These are phyloP conservation scores for Debaryomyces subglobosus DNA, from an alignment of 1,139 yeast species.

Conservation along the genomic window DNA sequence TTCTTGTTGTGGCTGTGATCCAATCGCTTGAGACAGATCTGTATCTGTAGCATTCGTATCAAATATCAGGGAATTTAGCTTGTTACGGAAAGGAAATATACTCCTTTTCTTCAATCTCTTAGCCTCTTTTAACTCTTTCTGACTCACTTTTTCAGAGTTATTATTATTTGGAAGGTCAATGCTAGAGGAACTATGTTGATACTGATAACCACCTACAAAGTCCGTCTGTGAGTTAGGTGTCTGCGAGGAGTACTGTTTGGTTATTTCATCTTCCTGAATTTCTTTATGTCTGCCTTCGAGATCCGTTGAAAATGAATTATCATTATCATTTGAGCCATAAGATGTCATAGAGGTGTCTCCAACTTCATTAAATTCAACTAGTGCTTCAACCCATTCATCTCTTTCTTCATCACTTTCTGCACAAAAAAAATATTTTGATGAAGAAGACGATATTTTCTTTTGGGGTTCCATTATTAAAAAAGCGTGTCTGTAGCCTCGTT, in stretches of 20 bases:
- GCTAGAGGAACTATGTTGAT: slow-evolving; percentile 5
- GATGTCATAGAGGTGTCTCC: slow-evolving; percentile 15
- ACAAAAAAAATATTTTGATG: slow-evolving; percentile 70
- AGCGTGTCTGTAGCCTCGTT: slow-evolving; percentile 76
- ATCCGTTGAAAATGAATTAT: slow-evolving; percentile 1
- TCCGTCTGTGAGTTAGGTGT: not conserved
- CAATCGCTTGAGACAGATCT: slow-evolving; percentile 5
- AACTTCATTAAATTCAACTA: slow-evolving; percentile 47
- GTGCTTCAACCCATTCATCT: slow-evolving; percentile 71
- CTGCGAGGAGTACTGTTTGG: not conserved
- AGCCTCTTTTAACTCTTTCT: slow-evolving; percentile 30
- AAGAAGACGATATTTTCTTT: slow-evolving; percentile 52
- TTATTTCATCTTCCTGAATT: not conserved
- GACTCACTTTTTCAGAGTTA: not conserved
- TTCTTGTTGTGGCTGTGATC: slow-evolving; percentile 7
- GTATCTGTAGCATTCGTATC: not conserved
- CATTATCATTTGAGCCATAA: slow-evolving; percentile 14
- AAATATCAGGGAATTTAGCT: slow-evolving; percentile 13
- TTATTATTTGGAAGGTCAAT: slow-evolving; percentile 5
- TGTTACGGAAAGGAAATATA: slow-evolving; percentile 59
- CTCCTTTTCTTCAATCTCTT: slow-evolving; percentile 58
- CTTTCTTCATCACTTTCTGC: slow-evolving; percentile 83
- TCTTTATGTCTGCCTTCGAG: slow-evolving; percentile 1
- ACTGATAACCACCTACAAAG: not conserved
- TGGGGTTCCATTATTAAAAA: slow-evolving; percentile 70